These are phyloP conservation scores for Cordyceps tenuipes DNA, from an alignment of 2,329 filamentous ascomycete species.

Conservation along the genomic window DNA sequence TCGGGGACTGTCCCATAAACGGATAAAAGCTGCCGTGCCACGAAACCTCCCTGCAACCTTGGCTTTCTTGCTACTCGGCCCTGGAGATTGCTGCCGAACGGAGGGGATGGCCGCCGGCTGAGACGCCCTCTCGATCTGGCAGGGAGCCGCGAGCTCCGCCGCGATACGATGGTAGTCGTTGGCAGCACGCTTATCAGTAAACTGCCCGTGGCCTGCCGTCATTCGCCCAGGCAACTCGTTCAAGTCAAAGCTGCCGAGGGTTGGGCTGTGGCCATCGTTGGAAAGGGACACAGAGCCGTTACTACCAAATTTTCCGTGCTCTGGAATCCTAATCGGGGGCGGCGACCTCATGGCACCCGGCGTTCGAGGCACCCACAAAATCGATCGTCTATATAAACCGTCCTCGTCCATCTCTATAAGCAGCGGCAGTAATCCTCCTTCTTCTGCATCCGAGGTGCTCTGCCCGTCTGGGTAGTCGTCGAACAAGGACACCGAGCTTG, in stretches of 20 bases:
- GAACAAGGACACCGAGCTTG: background rate
- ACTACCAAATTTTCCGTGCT: background rate
- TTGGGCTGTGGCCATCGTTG: background rate
- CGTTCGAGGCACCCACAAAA: constrained; percentile 1
- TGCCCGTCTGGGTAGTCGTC: background rate
- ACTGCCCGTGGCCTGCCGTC: constrained; percentile 20
- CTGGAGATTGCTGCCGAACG: background rate
- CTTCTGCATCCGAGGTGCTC: background rate
- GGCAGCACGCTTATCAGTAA: constrained; percentile 23
- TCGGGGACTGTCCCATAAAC: background rate
- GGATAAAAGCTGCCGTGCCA: constrained; percentile 1
- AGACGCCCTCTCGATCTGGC: background rate
- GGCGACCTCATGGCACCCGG: background rate
- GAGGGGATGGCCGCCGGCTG: background rate
- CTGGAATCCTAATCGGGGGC: background rate
- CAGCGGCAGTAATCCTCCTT: constrained; percentile 1
- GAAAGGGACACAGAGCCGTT: background rate
- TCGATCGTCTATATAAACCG: background rate
- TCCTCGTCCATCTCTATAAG: background rate
- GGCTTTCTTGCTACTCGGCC: background rate
- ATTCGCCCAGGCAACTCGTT: constrained; percentile 4
- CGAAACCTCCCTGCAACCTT: background rate
- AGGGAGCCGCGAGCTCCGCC: constrained; percentile 21
- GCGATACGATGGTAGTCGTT: constrained; percentile 29
- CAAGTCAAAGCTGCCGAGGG: background rate